Percentiles rank a stretch among this genome's conserved stretches.
Evolutionary conservation across 495 filamentous ascomycete genomes (phyloP).

Genomic region (Penicillium arizonense): DNA sequence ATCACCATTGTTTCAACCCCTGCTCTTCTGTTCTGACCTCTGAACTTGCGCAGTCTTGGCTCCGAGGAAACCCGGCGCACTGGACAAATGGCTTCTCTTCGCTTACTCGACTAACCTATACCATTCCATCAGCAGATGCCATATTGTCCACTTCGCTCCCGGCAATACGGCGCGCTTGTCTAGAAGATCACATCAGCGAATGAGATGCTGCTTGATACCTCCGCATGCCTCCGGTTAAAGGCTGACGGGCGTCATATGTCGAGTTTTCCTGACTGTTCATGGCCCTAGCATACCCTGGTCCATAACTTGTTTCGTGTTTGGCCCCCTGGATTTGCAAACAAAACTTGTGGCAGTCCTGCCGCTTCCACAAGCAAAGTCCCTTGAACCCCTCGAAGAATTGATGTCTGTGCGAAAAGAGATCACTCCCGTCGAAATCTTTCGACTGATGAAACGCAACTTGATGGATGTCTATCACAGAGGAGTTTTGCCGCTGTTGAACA

Average conservation of each 20-base stretch:
- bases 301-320: not conserved
- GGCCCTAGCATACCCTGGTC: slow-evolving; percentile 1
- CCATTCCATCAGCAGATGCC: slow-evolving; percentile 3
- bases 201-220: slow-evolving; percentile 4
- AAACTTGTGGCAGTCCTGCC: not conserved
- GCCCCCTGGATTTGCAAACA: not conserved
- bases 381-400: not conserved
- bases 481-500: not conserved
- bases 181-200: slow-evolving; percentile 9
- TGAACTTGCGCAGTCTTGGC: slow-evolving; percentile 15
- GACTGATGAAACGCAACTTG: slow-evolving; percentile 4
- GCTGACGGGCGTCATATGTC: slow-evolving; percentile 17
- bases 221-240: slow-evolving; percentile 8
- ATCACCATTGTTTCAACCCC: slow-evolving; percentile 12
- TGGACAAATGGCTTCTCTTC: slow-evolving; percentile 6
- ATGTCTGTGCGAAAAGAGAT: slow-evolving; percentile 3
- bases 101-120: slow-evolving; percentile 14
- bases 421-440: not conserved
- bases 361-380: not conserved
- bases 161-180: slow-evolving; percentile 6
- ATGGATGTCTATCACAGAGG: not conserved
- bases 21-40: slow-evolving; percentile 2
- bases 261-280: slow-evolving; percentile 1
- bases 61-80: slow-evolving; percentile 9
- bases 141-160: slow-evolving; percentile 1